Evolutionary conservation across 106 monocot species (phyloP), one percentile per base, ranked within the genome.

Genomic region (Gastrodia elata): DNA sequence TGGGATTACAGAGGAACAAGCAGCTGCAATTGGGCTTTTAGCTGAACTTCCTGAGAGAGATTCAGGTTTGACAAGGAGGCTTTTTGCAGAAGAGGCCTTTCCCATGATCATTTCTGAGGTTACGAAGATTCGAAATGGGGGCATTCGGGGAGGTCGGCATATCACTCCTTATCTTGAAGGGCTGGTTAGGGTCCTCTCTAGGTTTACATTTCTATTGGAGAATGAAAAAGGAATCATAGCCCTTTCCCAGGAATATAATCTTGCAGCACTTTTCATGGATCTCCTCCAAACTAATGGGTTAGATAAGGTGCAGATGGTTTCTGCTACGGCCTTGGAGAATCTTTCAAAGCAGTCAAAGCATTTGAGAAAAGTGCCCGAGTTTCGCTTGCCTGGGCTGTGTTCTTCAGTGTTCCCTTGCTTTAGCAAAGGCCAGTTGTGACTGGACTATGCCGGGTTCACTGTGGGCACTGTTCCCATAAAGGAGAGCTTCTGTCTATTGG

Each of bases 1-100:
- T 73, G 87, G 90, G 1, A 75, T 86, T 56, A 82, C 88, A 36
- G 96, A 97, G 78, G 96, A 97, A 48, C 92, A 97, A 76, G 92
- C 90, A 49, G 92, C 87, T 24, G 92, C 92, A 28, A 78, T 82
- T 38, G 88, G 88, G 3, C 80, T 97, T n/a, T 52, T 97, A 38
- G 90, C 92, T 24, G 84, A 84, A 36, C 89, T 97, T 74, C 86
- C 96, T 34, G 85, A 88, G 79, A 81, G 71, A 38, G 89, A 92
- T 48, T 78, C 78, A 0, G 88, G 71, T 27, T 86, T 97, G 44
- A 92, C 92, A 13, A 72, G 69, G 49, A 77, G 78, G 8, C 90
- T 97, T 71, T 74, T 92, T 22, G 76, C 79, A 41, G 90, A 86
- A 73, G 81, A 79, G n/a, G 92, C 88, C 16, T 92, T 96, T 71